phyloP scores from a whole-genome alignment of 176 grass and related monocot genomes.

The Microstegium vimineum region DNA sequence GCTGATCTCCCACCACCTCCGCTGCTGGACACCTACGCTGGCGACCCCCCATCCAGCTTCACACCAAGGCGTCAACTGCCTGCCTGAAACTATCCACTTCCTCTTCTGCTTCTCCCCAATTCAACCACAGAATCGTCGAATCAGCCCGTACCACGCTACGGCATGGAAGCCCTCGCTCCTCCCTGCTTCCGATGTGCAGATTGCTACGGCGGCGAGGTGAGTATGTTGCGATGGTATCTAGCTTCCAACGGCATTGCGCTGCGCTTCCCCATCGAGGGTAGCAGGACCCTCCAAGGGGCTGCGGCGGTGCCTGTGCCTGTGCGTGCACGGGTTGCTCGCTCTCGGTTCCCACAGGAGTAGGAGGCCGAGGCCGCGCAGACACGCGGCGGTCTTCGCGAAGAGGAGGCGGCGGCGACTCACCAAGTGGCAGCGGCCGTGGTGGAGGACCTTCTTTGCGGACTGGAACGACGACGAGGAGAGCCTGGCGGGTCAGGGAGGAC shows the following conservation, averaged over 20 bases:
- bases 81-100: too few species aligned
- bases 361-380: not conserved
- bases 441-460: constrained; percentile 58
- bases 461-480: constrained; percentile 55
- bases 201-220: not conserved
- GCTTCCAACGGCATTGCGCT: not conserved
- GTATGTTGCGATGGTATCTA: not conserved
- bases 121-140: too few species aligned
- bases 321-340: constrained; percentile 36
- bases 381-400: constrained; percentile 42
- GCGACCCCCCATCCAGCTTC: too few species aligned
- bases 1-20: too few species aligned
- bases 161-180: too few species aligned
- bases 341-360: constrained; percentile 37
- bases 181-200: not conserved
- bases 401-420: constrained; percentile 30
- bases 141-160: too few species aligned
- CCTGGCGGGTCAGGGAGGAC: constrained; percentile 49
- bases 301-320: constrained; percentile 20
- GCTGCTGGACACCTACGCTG: too few species aligned
- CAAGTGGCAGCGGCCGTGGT: constrained; percentile 65
- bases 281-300: constrained; percentile 14
- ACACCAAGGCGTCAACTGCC: too few species aligned
- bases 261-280: not conserved
- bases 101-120: too few species aligned